These are phyloP conservation scores for Coriolopsis trogii DNA, from an alignment of 1,284 basidiomycete species.

Conservation along the genomic window DNA sequence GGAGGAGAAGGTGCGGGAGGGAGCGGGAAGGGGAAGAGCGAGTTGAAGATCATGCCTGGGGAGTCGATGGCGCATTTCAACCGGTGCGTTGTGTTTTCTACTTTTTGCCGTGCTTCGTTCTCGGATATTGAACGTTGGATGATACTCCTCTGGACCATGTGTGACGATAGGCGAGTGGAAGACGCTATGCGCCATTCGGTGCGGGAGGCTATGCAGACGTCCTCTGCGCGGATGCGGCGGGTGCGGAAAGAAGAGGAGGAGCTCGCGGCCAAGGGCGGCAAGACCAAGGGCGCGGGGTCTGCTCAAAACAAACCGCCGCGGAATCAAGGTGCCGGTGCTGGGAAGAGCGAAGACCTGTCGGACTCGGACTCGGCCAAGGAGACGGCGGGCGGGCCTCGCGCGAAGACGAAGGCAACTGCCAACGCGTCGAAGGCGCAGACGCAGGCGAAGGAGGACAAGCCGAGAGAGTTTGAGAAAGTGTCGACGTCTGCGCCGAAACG, in stretches of 20 bases:
- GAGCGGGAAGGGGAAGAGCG: constrained; percentile 24
- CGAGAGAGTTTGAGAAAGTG: constrained; percentile 57
- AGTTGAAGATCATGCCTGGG: constrained; percentile 58
- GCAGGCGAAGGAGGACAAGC: constrained; percentile 33
- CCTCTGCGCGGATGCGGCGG: constrained; percentile 52
- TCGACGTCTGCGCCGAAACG: constrained; percentile 63
- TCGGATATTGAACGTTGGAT: neutral
- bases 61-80: constrained; percentile 78
- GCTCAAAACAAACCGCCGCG: too few relatives aligned
- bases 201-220: constrained; percentile 59
- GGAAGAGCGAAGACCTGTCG: neutral
- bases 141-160: constrained; percentile 34
- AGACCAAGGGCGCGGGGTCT: constrained; percentile 11
- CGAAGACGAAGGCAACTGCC: neutral
- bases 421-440: neutral
- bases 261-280: constrained; percentile 32
- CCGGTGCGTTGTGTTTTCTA: constrained; percentile 46
- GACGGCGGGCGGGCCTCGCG: neutral
- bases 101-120: neutral
- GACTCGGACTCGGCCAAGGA: constrained; percentile 15
- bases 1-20: constrained; percentile 20
- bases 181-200: constrained; percentile 66
- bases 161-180: constrained; percentile 74
- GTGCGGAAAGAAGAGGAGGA: constrained; percentile 49
- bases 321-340: too few relatives aligned